Conservation (phyloP, 805 yeast species). For the Candida patagonica region DNA sequence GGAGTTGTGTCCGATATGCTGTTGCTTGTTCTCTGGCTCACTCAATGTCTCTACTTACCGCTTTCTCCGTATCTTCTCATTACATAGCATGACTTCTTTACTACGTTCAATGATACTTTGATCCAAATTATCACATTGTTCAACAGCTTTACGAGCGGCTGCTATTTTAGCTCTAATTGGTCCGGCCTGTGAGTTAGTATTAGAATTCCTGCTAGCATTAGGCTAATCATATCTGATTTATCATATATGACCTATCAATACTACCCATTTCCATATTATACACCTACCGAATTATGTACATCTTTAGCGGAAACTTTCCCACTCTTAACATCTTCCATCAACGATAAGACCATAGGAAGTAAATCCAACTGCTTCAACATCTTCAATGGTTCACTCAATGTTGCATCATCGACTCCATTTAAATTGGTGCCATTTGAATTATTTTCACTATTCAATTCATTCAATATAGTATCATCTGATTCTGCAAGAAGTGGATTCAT, state of each 20-base stretch:
- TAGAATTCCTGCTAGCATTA: constrained; percentile 18
- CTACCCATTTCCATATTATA: not conserved
- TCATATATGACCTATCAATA: not conserved
- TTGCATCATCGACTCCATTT: too few relatives aligned
- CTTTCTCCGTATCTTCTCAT: constrained; percentile 22
- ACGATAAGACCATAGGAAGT: constrained; percentile 20
- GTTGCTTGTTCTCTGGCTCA: too few relatives aligned
- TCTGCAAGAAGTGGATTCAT: too few relatives aligned
- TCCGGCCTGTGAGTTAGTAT: constrained; percentile 18
- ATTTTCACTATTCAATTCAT: too few relatives aligned
- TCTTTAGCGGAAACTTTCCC: constrained; percentile 22
- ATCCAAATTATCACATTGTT: constrained; percentile 18
- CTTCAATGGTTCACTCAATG: constrained; percentile 7
- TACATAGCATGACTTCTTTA: constrained; percentile 23
- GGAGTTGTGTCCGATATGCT: too few relatives aligned
- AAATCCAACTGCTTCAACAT: constrained; percentile 19
- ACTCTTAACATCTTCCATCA: constrained; percentile 15
- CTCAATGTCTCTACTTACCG: constrained; percentile 4
- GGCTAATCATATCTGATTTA: constrained; percentile 14
- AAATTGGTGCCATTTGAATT: too few relatives aligned
- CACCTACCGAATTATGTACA: constrained; percentile 20
- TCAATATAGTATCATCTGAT: too few relatives aligned
- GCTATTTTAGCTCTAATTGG: constrained; percentile 20
- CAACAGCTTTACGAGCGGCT: constrained; percentile 16
- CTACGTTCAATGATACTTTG: constrained; percentile 19